Base-by-base conservation (phyloP, 805 yeast species). In the Wickerhamomyces kurtzmanii region DNA sequence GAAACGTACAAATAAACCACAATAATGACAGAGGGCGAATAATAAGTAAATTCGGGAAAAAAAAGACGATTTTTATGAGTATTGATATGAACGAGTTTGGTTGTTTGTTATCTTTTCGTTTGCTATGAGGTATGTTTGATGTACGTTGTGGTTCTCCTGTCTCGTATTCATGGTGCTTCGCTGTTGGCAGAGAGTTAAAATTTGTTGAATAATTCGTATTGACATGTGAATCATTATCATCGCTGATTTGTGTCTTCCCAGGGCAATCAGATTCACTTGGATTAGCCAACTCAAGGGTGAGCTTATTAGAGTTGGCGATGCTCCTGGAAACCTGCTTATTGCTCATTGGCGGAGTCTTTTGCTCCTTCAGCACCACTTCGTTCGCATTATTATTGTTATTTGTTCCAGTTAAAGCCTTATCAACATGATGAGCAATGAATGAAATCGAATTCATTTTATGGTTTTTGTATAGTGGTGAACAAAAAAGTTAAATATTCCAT, bases 1-100 rank as follows among this genome's bases (percentile, higher is more conserved):
- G 87, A 41, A 65, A 71, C 2, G 75, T 62, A 5, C 70, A 31
- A n/a, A 76, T 34, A 28, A 55, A 59, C 68, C 81, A 63, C 2
- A 65, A 23, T 26, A 65, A 56, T 5, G 53, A 34, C 11, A 71
- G 31, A 3, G 87, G 86, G 31, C 62, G 64, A n/a, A 68, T 36
- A 5, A 77, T 36, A 6, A 76, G 28, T 22, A 62, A 39, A 34
- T 68, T 63, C 7, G 80, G 77, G 1, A 71, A 27, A 34, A 67
- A 72, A 18, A 67, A 39, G 23, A 68, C 17, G 5, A 57, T 38
- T 8, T 27, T 36, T 8, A 40, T 40, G 5, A 35, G 44, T 15
- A 40, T 38, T 1, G 37, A 38, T 3, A 41, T 40, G 4, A 47
- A 39, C 14, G 36, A 31, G 15, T 25, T 26, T 13, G 19, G 1